Base-by-base conservation (phyloP, 176 grass and related monocot species). In the Cenchrus fungigraminus region DNA sequence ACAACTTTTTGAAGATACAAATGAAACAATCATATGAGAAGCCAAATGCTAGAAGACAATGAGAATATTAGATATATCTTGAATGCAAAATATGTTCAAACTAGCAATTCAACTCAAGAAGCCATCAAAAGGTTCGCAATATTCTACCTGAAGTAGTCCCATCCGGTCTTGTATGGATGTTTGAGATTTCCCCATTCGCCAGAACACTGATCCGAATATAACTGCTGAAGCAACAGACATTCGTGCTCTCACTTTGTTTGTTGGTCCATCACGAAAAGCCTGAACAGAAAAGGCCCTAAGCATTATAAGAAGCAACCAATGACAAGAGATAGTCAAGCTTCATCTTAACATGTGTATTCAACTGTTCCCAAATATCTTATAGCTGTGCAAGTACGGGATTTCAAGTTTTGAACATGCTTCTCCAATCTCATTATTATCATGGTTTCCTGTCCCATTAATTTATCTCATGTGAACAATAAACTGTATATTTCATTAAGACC, bases 191-290 rank as follows among this genome's bases (percentile, higher is more conserved):
- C 93, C 93, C 93, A 98, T 98, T 86, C 81, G 85, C 97, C 93
- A 96, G 60, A 98, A 98, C 19, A 98, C 93, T 12, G 93, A 98
- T 77, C 97, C 97, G 81, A 98, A 98, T 89, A 98, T 98, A 85
- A 96, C 81, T 59, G 97, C 91, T 89, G 97, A 96, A 87, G 93
- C 93, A 85, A 98, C 83, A 78, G 91, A 98, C 93, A 98, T 96
- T 79, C 97, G 89, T 83, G 88, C 79, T 89, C 97, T 93, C 74
- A 98, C 93, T 87, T 94, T 98, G 77, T 98, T 98, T 90, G 97
- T 98, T 82, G 93, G 97, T 79, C 91, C 93, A 86, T 98, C 97
- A 91, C 91, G 87, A 90, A 87, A 96, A 89, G 91, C 97, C 97
- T 98, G 86, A 71, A 51, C 42, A 91, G 11, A 83, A 45, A 59